These are phyloP conservation scores for Rubia tinctorum DNA, from an alignment of 305 asterid species.

Conservation along the genomic window DNA sequence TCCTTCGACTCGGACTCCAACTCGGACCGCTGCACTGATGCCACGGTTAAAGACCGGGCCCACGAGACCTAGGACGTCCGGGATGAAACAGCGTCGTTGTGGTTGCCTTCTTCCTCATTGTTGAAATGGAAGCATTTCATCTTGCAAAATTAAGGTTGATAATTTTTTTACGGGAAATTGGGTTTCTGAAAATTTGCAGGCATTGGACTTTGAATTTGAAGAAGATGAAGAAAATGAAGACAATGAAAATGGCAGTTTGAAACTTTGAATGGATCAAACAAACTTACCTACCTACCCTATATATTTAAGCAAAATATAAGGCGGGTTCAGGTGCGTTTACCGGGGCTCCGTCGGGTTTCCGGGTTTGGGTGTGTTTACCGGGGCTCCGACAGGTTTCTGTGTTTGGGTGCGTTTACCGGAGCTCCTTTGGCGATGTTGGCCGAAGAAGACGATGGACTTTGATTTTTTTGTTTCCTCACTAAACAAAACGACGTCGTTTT, in stretches of 20 bases:
- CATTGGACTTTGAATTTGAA: not conserved
- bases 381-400: too few species aligned
- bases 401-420: too few species aligned
- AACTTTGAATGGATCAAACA: constrained; percentile 12
- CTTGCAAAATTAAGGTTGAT: not conserved
- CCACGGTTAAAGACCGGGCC: constrained; percentile 84
- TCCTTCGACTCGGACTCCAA: constrained; percentile 67
- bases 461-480: too few species aligned
- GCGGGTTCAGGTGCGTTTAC: constrained; percentile 75
- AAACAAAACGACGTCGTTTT: too few species aligned
- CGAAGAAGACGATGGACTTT: too few species aligned
- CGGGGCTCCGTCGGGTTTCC: constrained; percentile 32
- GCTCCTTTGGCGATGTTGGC: too few species aligned
- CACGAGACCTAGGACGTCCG: constrained; percentile 55
- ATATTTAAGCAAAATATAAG: constrained; percentile 26
- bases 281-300: not conserved
- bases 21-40: constrained; percentile 68
- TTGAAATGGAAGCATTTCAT: constrained; percentile 92
- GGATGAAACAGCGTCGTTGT: constrained; percentile 38
- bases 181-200: not conserved
- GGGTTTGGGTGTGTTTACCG: constrained; percentile 22
- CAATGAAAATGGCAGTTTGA: constrained; percentile 1
- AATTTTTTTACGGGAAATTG: not conserved
- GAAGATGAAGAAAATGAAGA: not conserved
- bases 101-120: constrained; percentile 39